phyloP scores from a whole-genome alignment of 768 basidiomycete species.

The Mycena olivaceomarginata region DNA sequence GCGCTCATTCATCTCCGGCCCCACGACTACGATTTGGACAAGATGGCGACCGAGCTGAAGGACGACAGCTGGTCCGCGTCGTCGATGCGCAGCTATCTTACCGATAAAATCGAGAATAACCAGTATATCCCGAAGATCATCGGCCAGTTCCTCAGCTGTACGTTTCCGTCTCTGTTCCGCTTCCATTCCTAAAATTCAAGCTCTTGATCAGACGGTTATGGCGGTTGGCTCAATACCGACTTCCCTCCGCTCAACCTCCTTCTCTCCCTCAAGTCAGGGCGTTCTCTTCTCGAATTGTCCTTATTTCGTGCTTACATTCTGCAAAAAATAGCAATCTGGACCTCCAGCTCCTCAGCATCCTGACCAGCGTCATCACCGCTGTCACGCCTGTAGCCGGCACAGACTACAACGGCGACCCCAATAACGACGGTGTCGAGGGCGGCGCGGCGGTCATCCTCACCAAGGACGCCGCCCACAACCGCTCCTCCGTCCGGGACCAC shows the following conservation, averaged over 20 bases:
- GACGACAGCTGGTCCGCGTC: constrained; percentile 30
- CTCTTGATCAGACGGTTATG: constrained; percentile 25
- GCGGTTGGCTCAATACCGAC: constrained; percentile 39
- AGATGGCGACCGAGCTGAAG: constrained; percentile 27
- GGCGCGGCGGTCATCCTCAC: constrained; percentile 33
- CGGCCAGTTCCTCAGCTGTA: constrained; percentile 31
- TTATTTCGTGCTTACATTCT: not conserved
- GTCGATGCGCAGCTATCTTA: constrained; percentile 32
- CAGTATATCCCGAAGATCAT: constrained; percentile 23
- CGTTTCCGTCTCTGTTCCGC: not conserved
- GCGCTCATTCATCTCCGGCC: constrained; percentile 39
- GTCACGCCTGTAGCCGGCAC: constrained; percentile 16
- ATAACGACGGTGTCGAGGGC: constrained; percentile 35
- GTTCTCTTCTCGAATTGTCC: not conserved
- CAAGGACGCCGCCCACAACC: constrained; percentile 31
- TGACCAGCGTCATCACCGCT: constrained; percentile 26
- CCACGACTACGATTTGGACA: constrained; percentile 34
- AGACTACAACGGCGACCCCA: constrained; percentile 31
- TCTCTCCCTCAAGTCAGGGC: constrained; percentile 11
- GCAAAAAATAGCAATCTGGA: constrained; percentile 14
- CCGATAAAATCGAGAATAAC: constrained; percentile 37
- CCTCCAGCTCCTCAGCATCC: constrained; percentile 32
- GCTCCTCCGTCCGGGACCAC: constrained; percentile 35
- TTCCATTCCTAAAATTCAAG: not conserved
- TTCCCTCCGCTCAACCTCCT: constrained; percentile 40